Evolutionary conservation across 192 early-diverging fungal genomes (phyloP).

Genomic region (Gonapodya prolifera): DNA sequence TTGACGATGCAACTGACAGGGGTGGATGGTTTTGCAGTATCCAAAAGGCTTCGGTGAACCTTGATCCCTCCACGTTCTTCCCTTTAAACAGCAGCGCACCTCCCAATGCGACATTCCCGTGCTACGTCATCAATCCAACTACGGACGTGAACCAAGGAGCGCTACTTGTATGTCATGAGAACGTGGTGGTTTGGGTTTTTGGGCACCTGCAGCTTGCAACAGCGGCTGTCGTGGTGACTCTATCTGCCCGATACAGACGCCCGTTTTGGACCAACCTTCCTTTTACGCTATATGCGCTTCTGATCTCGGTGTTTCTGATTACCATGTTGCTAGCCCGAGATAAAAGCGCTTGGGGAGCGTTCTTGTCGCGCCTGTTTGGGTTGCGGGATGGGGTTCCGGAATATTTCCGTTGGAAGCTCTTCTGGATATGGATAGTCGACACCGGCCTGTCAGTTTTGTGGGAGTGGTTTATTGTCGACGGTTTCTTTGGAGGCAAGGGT

Average conservation of each 20-base stretch:
- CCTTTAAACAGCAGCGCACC: conserved; percentile 13
- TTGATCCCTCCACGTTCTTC: conserved; percentile 17
- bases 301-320: conserved; percentile 10
- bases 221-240: conserved; percentile 15
- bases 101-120: conserved; percentile 19
- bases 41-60: conserved; percentile 7
- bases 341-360: not conserved
- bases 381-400: not conserved
- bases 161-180: conserved; percentile 22
- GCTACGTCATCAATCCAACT: conserved; percentile 14
- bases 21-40: conserved; percentile 28
- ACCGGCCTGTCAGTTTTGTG: not conserved
- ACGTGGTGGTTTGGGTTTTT: conserved; percentile 32
- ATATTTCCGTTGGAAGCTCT: not conserved
- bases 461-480: not conserved
- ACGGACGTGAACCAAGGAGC: not conserved
- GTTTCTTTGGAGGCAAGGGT: not conserved
- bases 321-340: conserved; percentile 15
- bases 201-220: conserved; percentile 26
- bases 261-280: conserved; percentile 32
- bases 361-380: not conserved
- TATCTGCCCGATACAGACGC: conserved; percentile 17
- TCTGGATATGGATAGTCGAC: not conserved
- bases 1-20: not conserved
- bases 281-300: conserved; percentile 15